These are phyloP conservation scores for Leccinum disarticulatum DNA, from an alignment of 768 basidiomycete species.

Conservation along the genomic window DNA sequence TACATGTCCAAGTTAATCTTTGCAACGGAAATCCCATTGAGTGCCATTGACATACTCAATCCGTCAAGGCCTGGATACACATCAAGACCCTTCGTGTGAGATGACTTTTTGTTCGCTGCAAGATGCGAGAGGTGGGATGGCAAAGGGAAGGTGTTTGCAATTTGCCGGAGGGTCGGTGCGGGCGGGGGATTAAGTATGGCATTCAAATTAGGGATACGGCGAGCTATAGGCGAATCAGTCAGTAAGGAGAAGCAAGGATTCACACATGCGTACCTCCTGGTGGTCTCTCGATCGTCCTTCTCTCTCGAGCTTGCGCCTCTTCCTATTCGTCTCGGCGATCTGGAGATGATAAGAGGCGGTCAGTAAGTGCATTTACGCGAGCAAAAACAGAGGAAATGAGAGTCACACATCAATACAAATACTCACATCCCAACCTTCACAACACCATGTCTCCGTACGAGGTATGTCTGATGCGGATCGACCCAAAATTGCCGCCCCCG, in stretches of 20 bases:
- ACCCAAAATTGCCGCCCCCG: too few species aligned
- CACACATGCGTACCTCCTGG: slow-evolving; percentile 56
- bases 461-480: too few species aligned
- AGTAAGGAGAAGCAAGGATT: not conserved
- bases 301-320: slow-evolving; percentile 77
- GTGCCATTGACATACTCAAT: slow-evolving; percentile 11
- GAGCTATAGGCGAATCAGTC: slow-evolving; percentile 35
- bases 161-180: slow-evolving; percentile 64
- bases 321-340: slow-evolving; percentile 84
- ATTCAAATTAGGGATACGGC: slow-evolving; percentile 51
- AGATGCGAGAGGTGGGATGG: slow-evolving; percentile 28
- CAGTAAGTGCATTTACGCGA: slow-evolving; percentile 5
- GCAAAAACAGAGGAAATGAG: not conserved
- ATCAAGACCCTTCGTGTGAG: slow-evolving; percentile 17
- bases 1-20: slow-evolving; percentile 31
- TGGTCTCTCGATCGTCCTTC: slow-evolving; percentile 74
- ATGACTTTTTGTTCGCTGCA: slow-evolving; percentile 22
- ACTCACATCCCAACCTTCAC: slow-evolving; percentile 90
- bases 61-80: slow-evolving; percentile 22
- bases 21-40: slow-evolving; percentile 7
- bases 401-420: not conserved
- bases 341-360: slow-evolving; percentile 29
- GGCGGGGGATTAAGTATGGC: slow-evolving; percentile 50
- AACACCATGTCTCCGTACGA: slow-evolving; percentile 76
- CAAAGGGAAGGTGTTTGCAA: slow-evolving; percentile 60